Base-by-base conservation (phyloP, 371 early-diverging fungal genomes). In the Funneliformis caledonium region DNA sequence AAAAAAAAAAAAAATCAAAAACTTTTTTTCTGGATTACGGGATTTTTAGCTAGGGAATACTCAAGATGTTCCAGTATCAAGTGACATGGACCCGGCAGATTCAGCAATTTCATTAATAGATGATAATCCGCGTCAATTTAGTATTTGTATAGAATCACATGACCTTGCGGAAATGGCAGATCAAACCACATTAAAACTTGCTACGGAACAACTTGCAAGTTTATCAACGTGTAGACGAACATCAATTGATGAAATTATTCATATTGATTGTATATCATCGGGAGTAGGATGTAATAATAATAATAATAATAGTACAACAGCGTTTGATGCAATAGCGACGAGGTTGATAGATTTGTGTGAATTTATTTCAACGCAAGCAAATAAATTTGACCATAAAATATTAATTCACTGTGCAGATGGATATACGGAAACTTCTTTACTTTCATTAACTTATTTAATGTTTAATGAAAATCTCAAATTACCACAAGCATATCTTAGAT, bases 351-450 rank as follows among this genome's bases (percentile, higher is more conserved):
- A 83, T 83, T 56, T 92, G 72, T 72, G 89, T 75, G 78, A 70
- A 43, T 85, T 88, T 81, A 84, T 90, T 78, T 83, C 85, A 42
- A 81, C 84, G 31, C 85, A 88, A 80, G 75, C 83, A n/a, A 78
- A 73, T 0, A 33, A 75, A 5, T 62, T 56, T 26, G 82, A 86
- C 11, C 85, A 88, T 4, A 84, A 82, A 4, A 87, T 90, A 9
- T 78, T 92, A 48, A 88, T 92, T 65, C 90, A 92, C 75, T 92
- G 91, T 62, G 83, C 88, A 2, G 92, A 92, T 65, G 92, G 91
- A 12, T 92, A 92, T 69, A 91, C 90, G 0, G 92, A 92, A 73
- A 87, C 89, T 1, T 88, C 89, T 50, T 64, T 90, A 22, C 47
- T 92, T 16, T 87, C 85, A 0, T 82, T 92, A 16, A 81, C 85